phyloP scores from a whole-genome alignment of 2,329 filamentous ascomycete species.

The Cercospora sp. region DNA sequence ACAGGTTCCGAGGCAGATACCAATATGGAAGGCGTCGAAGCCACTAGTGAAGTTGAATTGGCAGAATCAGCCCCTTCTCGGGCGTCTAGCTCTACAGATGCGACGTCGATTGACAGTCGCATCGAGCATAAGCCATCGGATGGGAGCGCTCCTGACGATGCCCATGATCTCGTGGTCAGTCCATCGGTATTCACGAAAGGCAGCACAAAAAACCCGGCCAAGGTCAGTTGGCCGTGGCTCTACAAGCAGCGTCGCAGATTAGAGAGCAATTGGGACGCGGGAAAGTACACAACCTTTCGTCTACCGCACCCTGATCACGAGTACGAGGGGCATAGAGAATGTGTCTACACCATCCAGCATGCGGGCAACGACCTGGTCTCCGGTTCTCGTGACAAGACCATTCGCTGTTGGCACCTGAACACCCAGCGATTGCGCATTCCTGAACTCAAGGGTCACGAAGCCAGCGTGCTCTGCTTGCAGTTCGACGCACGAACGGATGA shows the following conservation, averaged over 20 bases:
- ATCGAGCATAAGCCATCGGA: neutral
- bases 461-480: constrained; percentile 90
- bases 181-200: constrained; percentile 23
- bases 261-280: constrained; percentile 88
- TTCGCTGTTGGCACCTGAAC: constrained; percentile 87
- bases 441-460: constrained; percentile 73
- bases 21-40: constrained; percentile 29
- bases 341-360: constrained; percentile 93
- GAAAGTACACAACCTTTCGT: constrained; percentile 81
- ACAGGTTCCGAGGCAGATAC: neutral
- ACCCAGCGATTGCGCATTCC: constrained; percentile 71
- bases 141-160: neutral
- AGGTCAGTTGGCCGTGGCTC: constrained; percentile 88
- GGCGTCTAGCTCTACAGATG: neutral
- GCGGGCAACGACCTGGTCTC: constrained; percentile 84
- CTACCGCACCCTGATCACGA: constrained; percentile 80
- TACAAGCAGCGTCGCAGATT: constrained; percentile 83
- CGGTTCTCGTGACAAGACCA: constrained; percentile 82
- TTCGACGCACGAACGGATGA: constrained; percentile 75
- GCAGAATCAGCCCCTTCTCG: neutral
- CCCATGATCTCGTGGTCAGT: constrained; percentile 11
- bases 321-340: constrained; percentile 84
- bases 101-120: neutral
- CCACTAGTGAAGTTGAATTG: neutral
- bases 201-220: constrained; percentile 47